A percentile compares a stretch with the other conserved stretches of the same genome.
Evolutionary conservation across 805 yeast species (phyloP).

Genomic region (Metschnikowia similis): DNA sequence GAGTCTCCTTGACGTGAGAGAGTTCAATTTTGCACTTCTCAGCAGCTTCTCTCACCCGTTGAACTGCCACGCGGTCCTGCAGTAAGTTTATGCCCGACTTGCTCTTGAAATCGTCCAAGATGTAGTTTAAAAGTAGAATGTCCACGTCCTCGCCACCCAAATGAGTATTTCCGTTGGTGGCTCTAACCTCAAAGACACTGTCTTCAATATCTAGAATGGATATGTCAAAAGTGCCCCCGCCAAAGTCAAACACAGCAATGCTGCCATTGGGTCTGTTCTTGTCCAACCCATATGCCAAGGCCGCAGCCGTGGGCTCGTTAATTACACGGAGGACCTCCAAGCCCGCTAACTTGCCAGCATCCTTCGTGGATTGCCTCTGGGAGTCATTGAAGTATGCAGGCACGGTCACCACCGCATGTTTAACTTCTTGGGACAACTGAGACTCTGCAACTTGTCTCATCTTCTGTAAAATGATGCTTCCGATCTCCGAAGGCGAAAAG

Average conservation of each 20-base stretch:
- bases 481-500: constrained; percentile 67
- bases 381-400: constrained; percentile 83
- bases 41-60: constrained; percentile 74
- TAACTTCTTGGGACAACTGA: constrained; percentile 37
- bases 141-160: constrained; percentile 87
- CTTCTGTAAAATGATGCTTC: constrained; percentile 59
- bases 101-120: constrained; percentile 52
- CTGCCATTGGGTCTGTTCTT: constrained; percentile 47
- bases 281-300: constrained; percentile 93
- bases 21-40: constrained; percentile 74
- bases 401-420: constrained; percentile 77
- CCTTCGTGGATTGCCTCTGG: constrained; percentile 80
- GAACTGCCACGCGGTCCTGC: constrained; percentile 55
- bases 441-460: constrained; percentile 65
- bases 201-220: constrained; percentile 74
- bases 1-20: constrained; percentile 59
- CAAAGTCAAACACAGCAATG: constrained; percentile 66
- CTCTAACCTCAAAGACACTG: constrained; percentile 76
- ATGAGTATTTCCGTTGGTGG: constrained; percentile 82
- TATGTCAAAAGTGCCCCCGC: constrained; percentile 85
- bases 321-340: constrained; percentile 70
- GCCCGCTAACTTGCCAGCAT: constrained; percentile 74
- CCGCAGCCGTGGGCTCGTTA: constrained; percentile 88
- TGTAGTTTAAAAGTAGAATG: constrained; percentile 54
- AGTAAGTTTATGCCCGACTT: constrained; percentile 50